These are phyloP conservation scores for Allium fistulosum DNA, from an alignment of 106 monocot species.

Conservation along the genomic window DNA sequence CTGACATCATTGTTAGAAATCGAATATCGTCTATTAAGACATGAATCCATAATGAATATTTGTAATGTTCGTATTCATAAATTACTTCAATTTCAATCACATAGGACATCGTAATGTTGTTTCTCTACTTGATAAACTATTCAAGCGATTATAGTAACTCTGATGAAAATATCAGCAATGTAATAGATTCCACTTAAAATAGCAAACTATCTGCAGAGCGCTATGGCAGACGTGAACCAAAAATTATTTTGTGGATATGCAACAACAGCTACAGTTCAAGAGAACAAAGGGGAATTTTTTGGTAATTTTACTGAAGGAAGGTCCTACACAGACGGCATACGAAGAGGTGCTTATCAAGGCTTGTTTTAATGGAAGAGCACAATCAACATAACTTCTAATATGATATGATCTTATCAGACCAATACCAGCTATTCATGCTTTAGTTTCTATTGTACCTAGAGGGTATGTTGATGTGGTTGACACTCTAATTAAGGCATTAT, in stretches of 20 bases:
- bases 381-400: slow-evolving; percentile 55
- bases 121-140: not conserved
- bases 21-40: too few species aligned
- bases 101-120: not conserved
- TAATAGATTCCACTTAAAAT: too few species aligned
- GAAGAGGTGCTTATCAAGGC: slow-evolving; percentile 82
- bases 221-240: slow-evolving; percentile 77
- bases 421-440: slow-evolving; percentile 48
- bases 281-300: slow-evolving; percentile 49
- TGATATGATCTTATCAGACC: slow-evolving; percentile 53
- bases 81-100: too few species aligned
- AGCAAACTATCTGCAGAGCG: slow-evolving; percentile 25
- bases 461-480: slow-evolving; percentile 73
- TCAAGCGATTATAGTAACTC: too few species aligned
- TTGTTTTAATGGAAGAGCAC: slow-evolving; percentile 35
- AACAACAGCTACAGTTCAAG: slow-evolving; percentile 58
- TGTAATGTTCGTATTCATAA: too few species aligned
- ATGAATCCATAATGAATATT: too few species aligned
- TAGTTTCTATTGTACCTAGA: slow-evolving; percentile 43
- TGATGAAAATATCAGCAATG: too few species aligned
- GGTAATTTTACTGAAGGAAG: slow-evolving; percentile 53
- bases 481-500: slow-evolving; percentile 59
- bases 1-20: too few species aligned
- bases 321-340: slow-evolving; percentile 62
- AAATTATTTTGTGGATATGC: slow-evolving; percentile 70